Evolutionary conservation across 2,329 filamentous ascomycete species (phyloP).

Genomic region (Elsinoe ampelina): DNA sequence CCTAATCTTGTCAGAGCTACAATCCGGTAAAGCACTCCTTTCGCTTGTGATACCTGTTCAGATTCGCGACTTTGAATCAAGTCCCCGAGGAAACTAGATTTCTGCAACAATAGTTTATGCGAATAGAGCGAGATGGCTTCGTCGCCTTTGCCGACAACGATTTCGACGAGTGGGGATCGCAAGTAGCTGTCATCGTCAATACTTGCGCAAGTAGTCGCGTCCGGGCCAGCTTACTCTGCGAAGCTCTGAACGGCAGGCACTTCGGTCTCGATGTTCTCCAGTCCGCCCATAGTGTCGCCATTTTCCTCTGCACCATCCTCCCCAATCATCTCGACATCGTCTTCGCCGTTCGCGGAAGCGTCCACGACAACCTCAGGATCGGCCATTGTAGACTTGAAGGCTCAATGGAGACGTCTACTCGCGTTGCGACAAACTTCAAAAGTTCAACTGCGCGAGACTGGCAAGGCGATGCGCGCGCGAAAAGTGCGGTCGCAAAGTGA

Average conservation of each 20-base stretch:
- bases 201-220: background rate
- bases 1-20: background rate
- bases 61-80: conserved; percentile 49
- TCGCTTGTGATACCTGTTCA: conserved; percentile 26
- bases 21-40: background rate
- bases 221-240: conserved; percentile 32
- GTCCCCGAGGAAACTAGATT: conserved; percentile 66
- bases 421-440: background rate
- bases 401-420: background rate
- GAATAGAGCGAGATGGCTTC: conserved; percentile 58
- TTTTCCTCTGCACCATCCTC: conserved; percentile 19
- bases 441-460: background rate
- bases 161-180: conserved; percentile 39
- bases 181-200: conserved; percentile 31
- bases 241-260: conserved; percentile 34
- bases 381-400: conserved; percentile 21
- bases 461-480: too few species aligned
- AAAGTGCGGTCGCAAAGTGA: background rate
- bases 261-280: conserved; percentile 36
- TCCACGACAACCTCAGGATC: conserved; percentile 26
- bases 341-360: conserved; percentile 24
- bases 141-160: conserved; percentile 43
- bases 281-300: conserved; percentile 26
- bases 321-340: conserved; percentile 44
- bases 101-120: conserved; percentile 65